Evolutionary conservation across 345 rosid genomes (phyloP).

Genomic region (Syzygium aromaticum): DNA sequence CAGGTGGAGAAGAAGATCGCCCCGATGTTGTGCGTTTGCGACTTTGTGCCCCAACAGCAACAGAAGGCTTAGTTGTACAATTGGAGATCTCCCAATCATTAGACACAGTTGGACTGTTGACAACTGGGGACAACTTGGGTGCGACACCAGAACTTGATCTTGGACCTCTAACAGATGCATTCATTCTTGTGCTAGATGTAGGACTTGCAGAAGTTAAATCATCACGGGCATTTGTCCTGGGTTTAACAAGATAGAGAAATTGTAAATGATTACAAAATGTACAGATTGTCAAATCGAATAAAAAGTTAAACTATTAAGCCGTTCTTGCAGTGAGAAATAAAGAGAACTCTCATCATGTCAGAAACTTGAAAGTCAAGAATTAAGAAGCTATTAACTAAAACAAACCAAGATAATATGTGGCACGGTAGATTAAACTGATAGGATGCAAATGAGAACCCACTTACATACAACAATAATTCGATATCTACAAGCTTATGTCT

Average conservation of each 20-base stretch:
- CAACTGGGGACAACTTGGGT: constrained; percentile 60
- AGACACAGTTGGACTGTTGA: constrained; percentile 50
- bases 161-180: constrained; percentile 59
- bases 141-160: constrained; percentile 57
- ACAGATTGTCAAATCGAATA: background rate
- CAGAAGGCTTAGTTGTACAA: constrained; percentile 65
- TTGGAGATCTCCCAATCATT: constrained; percentile 85
- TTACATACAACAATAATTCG: background rate
- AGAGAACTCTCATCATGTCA: background rate
- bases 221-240: constrained; percentile 64
- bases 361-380: background rate
- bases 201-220: constrained; percentile 71
- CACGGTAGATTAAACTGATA: background rate
- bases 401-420: constrained; percentile 2
- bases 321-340: background rate
- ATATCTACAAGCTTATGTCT: background rate
- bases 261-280: background rate
- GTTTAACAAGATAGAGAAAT: background rate
- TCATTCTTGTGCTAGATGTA: constrained; percentile 50
- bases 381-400: background rate
- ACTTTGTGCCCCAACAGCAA: constrained; percentile 51
- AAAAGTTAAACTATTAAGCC: background rate
- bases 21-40: constrained; percentile 63
- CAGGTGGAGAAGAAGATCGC: constrained; percentile 77
- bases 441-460: background rate